These are phyloP conservation scores for Crucibulum laeve DNA, from an alignment of 768 basidiomycete species.

Conservation along the genomic window DNA sequence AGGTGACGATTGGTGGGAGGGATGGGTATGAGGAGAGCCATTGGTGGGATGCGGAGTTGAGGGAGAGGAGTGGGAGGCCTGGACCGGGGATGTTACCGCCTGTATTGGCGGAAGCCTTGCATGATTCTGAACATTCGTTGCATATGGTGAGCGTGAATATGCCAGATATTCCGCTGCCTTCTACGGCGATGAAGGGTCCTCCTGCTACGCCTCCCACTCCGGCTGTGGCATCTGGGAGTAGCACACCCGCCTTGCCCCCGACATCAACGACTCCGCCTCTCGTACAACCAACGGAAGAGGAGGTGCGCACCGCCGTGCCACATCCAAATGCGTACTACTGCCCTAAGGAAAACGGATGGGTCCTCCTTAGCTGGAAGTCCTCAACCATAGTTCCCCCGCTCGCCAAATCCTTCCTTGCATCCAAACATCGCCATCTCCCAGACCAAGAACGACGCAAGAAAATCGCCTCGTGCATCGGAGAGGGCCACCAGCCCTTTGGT, in stretches of 20 bases:
- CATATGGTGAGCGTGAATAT: slow-evolving; percentile 50
- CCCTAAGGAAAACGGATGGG: slow-evolving; percentile 79
- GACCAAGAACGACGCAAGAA: slow-evolving; percentile 46
- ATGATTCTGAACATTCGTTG: slow-evolving; percentile 69
- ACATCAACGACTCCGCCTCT: slow-evolving; percentile 17
- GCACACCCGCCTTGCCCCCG: slow-evolving; percentile 12
- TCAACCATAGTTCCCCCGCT: slow-evolving; percentile 60
- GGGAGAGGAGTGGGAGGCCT: slow-evolving; percentile 46
- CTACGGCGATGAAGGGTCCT: slow-evolving; percentile 7
- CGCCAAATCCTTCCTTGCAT: slow-evolving; percentile 44
- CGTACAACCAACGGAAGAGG: slow-evolving; percentile 49
- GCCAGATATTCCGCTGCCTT: slow-evolving; percentile 15
- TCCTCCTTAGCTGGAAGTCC: slow-evolving; percentile 66
- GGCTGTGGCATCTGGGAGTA: slow-evolving; percentile 17
- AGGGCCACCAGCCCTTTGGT: slow-evolving; percentile 41
- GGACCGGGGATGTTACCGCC: slow-evolving; percentile 71
- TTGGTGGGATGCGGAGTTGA: slow-evolving; percentile 64
- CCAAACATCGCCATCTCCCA: slow-evolving; percentile 44
- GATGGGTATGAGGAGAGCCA: slow-evolving; percentile 53
- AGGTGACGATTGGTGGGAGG: slow-evolving; percentile 55
- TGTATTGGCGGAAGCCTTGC: slow-evolving; percentile 59
- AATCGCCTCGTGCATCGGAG: slow-evolving; percentile 48
- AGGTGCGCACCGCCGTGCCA: slow-evolving; percentile 66
- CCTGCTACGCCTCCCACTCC: slow-evolving; percentile 8
- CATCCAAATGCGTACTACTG: slow-evolving; percentile 85